Conservation (phyloP, 768 basidiomycete genomes). For the Podaxis rugospora region DNA sequence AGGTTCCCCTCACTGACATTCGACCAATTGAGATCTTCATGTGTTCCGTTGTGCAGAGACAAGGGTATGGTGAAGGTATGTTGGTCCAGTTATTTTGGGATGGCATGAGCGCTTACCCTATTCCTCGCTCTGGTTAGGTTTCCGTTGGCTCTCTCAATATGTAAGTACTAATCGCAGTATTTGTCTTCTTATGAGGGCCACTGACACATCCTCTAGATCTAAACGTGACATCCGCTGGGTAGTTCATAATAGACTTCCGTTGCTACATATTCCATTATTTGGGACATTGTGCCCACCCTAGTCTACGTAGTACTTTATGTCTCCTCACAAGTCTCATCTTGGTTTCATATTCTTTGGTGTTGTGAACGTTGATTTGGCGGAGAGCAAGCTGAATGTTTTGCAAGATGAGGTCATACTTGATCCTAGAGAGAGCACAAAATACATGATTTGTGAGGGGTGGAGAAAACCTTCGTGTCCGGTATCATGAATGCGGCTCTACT, state of each 20-base stretch:
- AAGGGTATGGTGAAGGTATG: constrained; percentile 95
- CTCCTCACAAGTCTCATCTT: not conserved
- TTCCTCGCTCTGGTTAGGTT: constrained; percentile 42
- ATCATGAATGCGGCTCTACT: not conserved
- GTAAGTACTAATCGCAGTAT: constrained; percentile 39
- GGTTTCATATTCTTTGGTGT: not conserved
- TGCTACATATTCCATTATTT: constrained; percentile 9
- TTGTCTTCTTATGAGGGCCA: not conserved
- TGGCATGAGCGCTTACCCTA: not conserved
- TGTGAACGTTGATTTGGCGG: not conserved
- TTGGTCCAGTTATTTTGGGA: constrained; percentile 2
- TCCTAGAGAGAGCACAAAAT: not conserved
- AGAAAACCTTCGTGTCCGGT: not conserved
- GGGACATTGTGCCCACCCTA: constrained; percentile 9
- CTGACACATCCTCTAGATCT: constrained; percentile 29
- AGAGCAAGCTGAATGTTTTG: not conserved
- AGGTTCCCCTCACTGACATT: constrained; percentile 94
- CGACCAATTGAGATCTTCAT: constrained; percentile 99
- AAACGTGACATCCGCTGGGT: constrained; percentile 14
- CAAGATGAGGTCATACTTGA: not conserved
- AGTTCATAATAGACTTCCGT: not conserved
- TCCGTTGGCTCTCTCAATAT: constrained; percentile 98
- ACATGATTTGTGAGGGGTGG: not conserved
- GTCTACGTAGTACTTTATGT: constrained; percentile 11
- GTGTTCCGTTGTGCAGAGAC: constrained; percentile 99